Percentiles rank a stretch among this genome's conserved stretches.
Evolutionary conservation across 805 yeast genomes (phyloP).

Genomic region (Ogataea nitratoaversa): DNA sequence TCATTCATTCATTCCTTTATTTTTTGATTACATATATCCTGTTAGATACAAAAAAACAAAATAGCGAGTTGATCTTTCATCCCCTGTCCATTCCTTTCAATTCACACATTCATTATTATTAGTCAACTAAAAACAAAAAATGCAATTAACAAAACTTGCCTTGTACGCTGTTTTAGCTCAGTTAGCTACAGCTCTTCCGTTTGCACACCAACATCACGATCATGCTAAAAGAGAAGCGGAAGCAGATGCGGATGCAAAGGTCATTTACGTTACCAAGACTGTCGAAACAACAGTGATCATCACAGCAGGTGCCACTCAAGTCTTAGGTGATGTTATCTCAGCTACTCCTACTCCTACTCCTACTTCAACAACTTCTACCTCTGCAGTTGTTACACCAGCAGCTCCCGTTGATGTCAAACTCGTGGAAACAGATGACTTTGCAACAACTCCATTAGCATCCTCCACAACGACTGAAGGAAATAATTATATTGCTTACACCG

Average conservation of each 20-base stretch:
- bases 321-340: constrained; percentile 9
- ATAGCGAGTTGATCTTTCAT: no score
- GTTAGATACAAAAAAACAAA: no score
- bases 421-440: not conserved
- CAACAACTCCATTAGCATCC: constrained; percentile 6
- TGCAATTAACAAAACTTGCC: constrained; percentile 17
- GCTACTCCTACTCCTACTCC: constrained; percentile 1
- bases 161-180: constrained; percentile 19
- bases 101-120: no score
- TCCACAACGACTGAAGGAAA: constrained; percentile 5
- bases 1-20: no score
- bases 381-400: constrained; percentile 2
- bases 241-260: constrained; percentile 9
- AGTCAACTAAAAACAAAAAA: constrained; percentile 8
- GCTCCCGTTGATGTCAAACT: not conserved
- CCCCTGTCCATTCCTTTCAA: no score
- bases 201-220: constrained; percentile 10
- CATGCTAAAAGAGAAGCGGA: constrained; percentile 19
- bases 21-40: no score
- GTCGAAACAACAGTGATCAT: constrained; percentile 21
- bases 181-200: constrained; percentile 22
- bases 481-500: constrained; percentile 1
- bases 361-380: constrained; percentile 2
- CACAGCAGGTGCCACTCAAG: constrained; percentile 19
- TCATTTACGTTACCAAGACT: constrained; percentile 21